Percentiles rank a stretch among this genome's conserved stretches.
phyloP scores from a whole-genome alignment of 371 early-diverging fungal genomes.

The Zopfochytrium polystomum region DNA sequence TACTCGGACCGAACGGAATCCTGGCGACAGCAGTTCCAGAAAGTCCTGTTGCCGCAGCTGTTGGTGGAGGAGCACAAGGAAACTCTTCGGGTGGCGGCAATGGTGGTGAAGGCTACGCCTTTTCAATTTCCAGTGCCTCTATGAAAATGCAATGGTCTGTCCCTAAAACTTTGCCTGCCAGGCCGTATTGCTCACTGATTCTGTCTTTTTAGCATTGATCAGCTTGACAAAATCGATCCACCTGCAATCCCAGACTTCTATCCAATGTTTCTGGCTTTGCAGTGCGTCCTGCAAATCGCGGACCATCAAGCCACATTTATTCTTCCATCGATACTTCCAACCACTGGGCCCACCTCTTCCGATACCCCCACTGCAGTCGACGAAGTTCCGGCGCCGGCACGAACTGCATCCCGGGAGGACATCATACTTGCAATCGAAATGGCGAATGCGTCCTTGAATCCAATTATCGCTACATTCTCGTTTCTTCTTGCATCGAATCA shows the following conservation, averaged over 20 bases:
- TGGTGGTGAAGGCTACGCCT: no score
- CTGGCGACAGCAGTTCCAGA: slow-evolving; percentile 8
- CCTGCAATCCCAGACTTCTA: slow-evolving; percentile 86
- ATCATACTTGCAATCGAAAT: slow-evolving; percentile 70
- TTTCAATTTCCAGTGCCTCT: no score
- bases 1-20: slow-evolving; percentile 23
- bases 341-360: neutral
- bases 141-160: no score
- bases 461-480: slow-evolving; percentile 75
- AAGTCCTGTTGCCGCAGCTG: slow-evolving; percentile 5
- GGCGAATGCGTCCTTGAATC: slow-evolving; percentile 79
- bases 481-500: slow-evolving; percentile 68
- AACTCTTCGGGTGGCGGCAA: no score
- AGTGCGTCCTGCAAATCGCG: slow-evolving; percentile 64
- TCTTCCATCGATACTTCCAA: slow-evolving; percentile 43
- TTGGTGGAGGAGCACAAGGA: no score
- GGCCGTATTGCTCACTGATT: no score
- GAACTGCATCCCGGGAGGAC: slow-evolving; percentile 48
- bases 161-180: no score
- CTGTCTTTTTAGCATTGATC: slow-evolving; percentile 61
- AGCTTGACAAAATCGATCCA: slow-evolving; percentile 88
- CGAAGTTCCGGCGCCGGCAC: neutral
- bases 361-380: slow-evolving; percentile 2
- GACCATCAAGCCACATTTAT: slow-evolving; percentile 69
- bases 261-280: slow-evolving; percentile 70